Evolutionary conservation across 2,329 filamentous ascomycete genomes (phyloP), one percentile per base, ranked within the genome.

Genomic region (Colletotrichum tofieldiae): DNA sequence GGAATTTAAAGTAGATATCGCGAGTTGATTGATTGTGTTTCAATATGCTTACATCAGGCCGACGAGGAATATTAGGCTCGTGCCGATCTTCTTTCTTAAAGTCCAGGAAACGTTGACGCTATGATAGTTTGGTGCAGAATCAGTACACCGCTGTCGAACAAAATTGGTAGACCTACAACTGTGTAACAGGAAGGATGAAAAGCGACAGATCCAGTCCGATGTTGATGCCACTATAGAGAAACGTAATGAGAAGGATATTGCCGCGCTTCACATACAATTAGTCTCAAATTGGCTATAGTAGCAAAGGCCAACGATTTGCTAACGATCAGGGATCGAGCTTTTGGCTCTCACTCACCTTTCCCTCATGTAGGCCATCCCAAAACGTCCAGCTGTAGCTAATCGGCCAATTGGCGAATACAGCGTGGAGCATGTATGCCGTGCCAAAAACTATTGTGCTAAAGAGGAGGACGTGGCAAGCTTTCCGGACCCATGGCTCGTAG

Each of bases 381-480:
- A 54, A 54, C 18, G 51, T 54, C 51, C 51, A 54, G 5, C 51
- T 54, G 29, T 54, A 54, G 51, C 51, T 54, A 23, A 35, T 54
- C 1, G 51, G 51, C 18, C 18, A 20, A 5, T 54, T 54, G 51
- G 51, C 51, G 20, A 54, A 54, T 9, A 54, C 29, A 12, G 51
- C 51, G 32, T 54, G 51, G 14, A 54, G 12, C 51, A 54, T 54
- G 3, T 54, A 54, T 2, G 51, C 51, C 3, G n/a, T 14, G 9
- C 51, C 51, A 8, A 54, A 54, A 35, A 35, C 7, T 7, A 54
- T 20, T 3, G 51, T 54, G 12, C 51, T 12, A 4, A 11, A 6
- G 4, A 54, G 29, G 29, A 54, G 51, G 20, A 11, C 5, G 18
- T 54, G 29, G 51, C 51, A 54, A 5, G 16, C 16, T 35, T 54